Base-by-base conservation (phyloP, 1,284 basidiomycete genomes). In the Peniophora sp. region DNA sequence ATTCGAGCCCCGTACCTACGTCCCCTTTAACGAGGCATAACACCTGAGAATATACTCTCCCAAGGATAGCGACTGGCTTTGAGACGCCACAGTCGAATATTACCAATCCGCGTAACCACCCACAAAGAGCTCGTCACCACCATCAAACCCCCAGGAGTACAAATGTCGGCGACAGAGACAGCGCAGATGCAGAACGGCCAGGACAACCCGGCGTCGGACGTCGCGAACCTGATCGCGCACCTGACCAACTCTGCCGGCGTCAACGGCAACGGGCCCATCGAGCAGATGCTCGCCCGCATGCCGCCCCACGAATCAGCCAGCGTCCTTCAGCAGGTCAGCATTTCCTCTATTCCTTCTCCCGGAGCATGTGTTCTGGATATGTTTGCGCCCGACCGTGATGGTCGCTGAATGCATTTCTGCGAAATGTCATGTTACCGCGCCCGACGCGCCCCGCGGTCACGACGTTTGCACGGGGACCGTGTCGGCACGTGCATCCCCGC, bases 121-220 rank as follows among this genome's bases (percentile, higher is more conserved):
- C 27, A 12, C 6, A 5, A 12, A 6, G 12, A 12, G 27, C 5
- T 6, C 27, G 27, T 32, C 12, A 5, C 12, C 5, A 12, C 12
- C 5, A 32, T 32, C 27, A 32, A 32, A 6, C 12, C 27, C 27
- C n/a, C n/a, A n/a, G n/a, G 27, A 32, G 27, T 5, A 32, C 27
- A 32, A 32, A 32, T 32, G 27, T 32, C 27, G 27, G 12, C 27
- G 27, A 32, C 27, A 5, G 27, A 32, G 27, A 12, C 27, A 12
- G 12, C 27, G 27, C 27, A 32, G 27, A 5, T 32, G 27, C 27
- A 32, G 27, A 32, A 32, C 27, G 27, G 27, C 5, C 27, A 32
- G 27, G 27, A 32, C 41, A 47, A 45, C 11, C 24, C 36, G 36
- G 49, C 56, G 44, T 56, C 52, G 53, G 49, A 41, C n/a, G 37